Evolutionary conservation across 192 early-diverging fungal species (phyloP), one percentile per base, ranked within the genome.

Genomic region (Thamnidium elegans): DNA sequence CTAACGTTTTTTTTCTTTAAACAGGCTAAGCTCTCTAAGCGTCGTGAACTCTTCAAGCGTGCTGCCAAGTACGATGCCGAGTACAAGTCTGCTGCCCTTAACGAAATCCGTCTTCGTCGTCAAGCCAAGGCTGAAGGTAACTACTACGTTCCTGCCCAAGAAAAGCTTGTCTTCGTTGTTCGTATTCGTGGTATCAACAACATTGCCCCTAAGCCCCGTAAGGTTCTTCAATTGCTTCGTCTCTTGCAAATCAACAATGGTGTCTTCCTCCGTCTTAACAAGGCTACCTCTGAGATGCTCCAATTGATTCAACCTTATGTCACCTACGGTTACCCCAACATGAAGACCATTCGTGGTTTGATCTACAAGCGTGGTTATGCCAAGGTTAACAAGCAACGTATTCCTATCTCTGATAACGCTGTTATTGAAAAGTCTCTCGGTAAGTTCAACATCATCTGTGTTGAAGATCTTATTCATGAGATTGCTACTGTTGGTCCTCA

Each of bases 121-220:
- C 87, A 91, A 84, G 96, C 97, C 81, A 93, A 92, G 83, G 81
- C 87, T 73, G 66, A 77, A 58, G 93, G 93, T 70, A 88, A 86
- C 83, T 97, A 92, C 85, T 98, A 93, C 81, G 95, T 99, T 34
- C 87, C 94, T 55, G 89, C 92, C 58, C 90, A 99, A 83, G 84
- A 93, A 79, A 96, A 97, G 87, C 90, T 99, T 58, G 93, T 92
- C 65, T 97, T 99, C 67, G 95, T 99, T 64, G 81, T 99, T 81
- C 94, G 97, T 83, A 93, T 97, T 82, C 98, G 97, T 90, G 96
- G 94, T 97, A 95, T 99, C 89, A 98, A 96, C 89, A 92, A 97
- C 86, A 89, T 99, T 68, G 84, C 95, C 46, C 97, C 97, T 78
- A 99, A 99, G 90, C 94, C 97, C 70, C 89, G 95, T 80, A 99